Evolutionary conservation across 1,284 basidiomycete genomes (phyloP).

Genomic region (Salmacisia buchloeana): DNA sequence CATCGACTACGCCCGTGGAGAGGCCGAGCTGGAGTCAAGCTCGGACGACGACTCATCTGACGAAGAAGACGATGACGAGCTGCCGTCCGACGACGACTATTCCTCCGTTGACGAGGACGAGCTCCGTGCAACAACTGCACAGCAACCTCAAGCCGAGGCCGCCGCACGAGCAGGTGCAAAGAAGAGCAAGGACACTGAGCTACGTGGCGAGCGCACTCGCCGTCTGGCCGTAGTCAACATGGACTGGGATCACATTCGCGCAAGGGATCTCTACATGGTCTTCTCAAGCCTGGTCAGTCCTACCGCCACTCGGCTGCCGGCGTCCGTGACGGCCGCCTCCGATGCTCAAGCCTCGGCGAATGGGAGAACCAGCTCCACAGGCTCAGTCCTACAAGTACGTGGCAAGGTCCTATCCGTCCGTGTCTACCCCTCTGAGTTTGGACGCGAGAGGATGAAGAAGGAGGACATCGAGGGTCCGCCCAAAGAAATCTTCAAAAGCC

Average conservation of each 20-base stretch:
- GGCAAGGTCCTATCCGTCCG: constrained; percentile 50
- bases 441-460: constrained; percentile 74
- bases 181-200: constrained; percentile 23
- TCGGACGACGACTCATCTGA: constrained; percentile 20
- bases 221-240: constrained; percentile 89
- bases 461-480: constrained; percentile 91
- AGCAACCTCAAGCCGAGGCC: constrained; percentile 33
- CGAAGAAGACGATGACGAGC: constrained; percentile 37
- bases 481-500: constrained; percentile 64
- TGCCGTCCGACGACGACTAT: background rate
- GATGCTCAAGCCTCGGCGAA: constrained; percentile 11
- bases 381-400: constrained; percentile 17
- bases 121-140: background rate
- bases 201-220: constrained; percentile 38
- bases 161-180: constrained; percentile 53
- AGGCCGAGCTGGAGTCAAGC: constrained; percentile 35
- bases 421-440: constrained; percentile 90
- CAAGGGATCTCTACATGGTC: constrained; percentile 84
- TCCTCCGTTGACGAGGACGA: constrained; percentile 7
- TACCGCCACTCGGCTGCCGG: constrained; percentile 26
- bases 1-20: constrained; percentile 85
- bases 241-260: constrained; percentile 95
- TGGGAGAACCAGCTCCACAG: background rate
- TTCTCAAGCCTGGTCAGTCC: constrained; percentile 75
- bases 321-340: background rate